A percentile compares a stretch with the other conserved stretches of the same genome.
Evolutionary conservation across 371 early-diverging fungal genomes (phyloP).

Genomic region (Dichotomocladium elegans): DNA sequence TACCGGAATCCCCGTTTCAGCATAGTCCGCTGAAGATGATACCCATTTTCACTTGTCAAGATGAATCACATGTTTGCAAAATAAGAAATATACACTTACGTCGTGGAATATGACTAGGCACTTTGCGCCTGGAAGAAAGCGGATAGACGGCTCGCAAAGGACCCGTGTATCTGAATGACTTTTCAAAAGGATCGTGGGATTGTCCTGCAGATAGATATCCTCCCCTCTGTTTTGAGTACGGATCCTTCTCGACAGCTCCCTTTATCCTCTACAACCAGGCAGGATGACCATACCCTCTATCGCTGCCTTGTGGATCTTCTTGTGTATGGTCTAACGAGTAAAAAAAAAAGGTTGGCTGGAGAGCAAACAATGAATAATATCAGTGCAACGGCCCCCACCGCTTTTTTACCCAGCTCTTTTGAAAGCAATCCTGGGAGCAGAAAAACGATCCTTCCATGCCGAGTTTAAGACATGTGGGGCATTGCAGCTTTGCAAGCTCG

Average conservation of each 20-base stretch:
- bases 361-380: no score
- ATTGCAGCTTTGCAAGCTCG: slow-evolving; percentile 79
- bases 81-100: no score
- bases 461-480: slow-evolving; percentile 87
- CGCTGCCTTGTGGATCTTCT: slow-evolving; percentile 48
- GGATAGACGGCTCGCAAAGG: slow-evolving; percentile 83
- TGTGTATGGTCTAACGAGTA: slow-evolving; percentile 10
- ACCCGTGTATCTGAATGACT: slow-evolving; percentile 76
- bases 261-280: no score
- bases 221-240: no score
- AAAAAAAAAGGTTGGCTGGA: neutral
- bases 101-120: slow-evolving; percentile 70
- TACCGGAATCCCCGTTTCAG: slow-evolving; percentile 63
- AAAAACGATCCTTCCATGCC: slow-evolving; percentile 73
- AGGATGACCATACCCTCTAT: slow-evolving; percentile 27
- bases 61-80: neutral
- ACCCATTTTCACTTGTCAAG: neutral
- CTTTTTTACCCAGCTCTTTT: slow-evolving; percentile 9
- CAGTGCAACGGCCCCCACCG: no score
- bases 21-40: slow-evolving; percentile 70
- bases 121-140: slow-evolving; percentile 72
- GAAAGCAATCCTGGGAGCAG: slow-evolving; percentile 64
- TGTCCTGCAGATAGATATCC: no score
- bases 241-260: no score
- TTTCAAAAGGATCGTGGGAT: slow-evolving; percentile 47